A percentile compares a stretch with the other conserved stretches of the same genome.
phyloP scores from a whole-genome alignment of 495 filamentous ascomycete species.

The Daldinia concentrica region DNA sequence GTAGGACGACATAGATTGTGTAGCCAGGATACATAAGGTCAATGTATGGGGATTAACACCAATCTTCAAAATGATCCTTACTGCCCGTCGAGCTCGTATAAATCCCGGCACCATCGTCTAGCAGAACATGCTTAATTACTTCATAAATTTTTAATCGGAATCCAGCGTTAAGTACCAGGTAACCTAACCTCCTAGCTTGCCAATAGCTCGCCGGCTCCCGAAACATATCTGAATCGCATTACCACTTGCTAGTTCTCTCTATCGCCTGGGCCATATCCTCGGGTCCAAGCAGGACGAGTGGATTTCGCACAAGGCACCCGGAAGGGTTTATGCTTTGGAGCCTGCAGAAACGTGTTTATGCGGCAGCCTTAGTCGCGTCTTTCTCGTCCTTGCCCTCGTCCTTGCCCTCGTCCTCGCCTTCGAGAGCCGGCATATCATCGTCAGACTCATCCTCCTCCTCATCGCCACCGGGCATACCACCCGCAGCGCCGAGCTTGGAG shows the following conservation, averaged over 20 bases:
- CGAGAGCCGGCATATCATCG: slow-evolving; percentile 53
- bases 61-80: slow-evolving; percentile 17
- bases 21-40: slow-evolving; percentile 24
- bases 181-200: slow-evolving; percentile 40
- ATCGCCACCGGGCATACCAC: slow-evolving; percentile 63
- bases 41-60: slow-evolving; percentile 13
- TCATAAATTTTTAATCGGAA: slow-evolving; percentile 34
- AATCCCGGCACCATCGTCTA: slow-evolving; percentile 26
- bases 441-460: slow-evolving; percentile 66
- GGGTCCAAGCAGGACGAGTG: slow-evolving; percentile 23
- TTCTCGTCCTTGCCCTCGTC: slow-evolving; percentile 64
- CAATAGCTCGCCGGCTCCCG: slow-evolving; percentile 43
- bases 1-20: slow-evolving; percentile 21
- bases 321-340: slow-evolving; percentile 30
- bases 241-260: slow-evolving; percentile 28
- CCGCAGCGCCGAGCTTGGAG: slow-evolving; percentile 83
- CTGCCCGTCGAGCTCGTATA: slow-evolving; percentile 19
- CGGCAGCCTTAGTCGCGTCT: slow-evolving; percentile 51
- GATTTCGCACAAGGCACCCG: slow-evolving; percentile 22
- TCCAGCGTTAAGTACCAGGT: slow-evolving; percentile 36
- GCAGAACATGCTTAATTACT: slow-evolving; percentile 35
- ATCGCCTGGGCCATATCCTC: slow-evolving; percentile 24
- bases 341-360: slow-evolving; percentile 31
- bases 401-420: slow-evolving; percentile 60
- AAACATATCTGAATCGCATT: slow-evolving; percentile 38